Conservation (phyloP, 805 yeast species). For the Lipomyces yamadae region DNA sequence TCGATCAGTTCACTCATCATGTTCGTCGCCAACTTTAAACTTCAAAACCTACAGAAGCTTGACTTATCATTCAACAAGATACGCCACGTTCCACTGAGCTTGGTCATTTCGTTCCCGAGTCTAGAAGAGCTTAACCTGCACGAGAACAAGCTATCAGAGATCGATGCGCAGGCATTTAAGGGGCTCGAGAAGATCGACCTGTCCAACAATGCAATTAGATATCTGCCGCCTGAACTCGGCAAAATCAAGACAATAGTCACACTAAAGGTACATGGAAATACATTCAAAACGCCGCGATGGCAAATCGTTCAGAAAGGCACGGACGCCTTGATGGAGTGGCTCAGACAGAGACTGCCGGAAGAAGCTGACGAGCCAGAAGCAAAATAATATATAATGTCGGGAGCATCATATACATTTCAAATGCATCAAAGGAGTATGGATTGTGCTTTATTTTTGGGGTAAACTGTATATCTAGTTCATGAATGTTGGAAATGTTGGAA, state of each 20-base stretch:
- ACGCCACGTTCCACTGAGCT: conserved; percentile 22
- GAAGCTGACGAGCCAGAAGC: conserved; percentile 9
- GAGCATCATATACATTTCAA: neutral
- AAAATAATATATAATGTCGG: neutral
- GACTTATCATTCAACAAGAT: conserved; percentile 34
- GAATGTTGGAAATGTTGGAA: neutral
- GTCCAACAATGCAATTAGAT: conserved; percentile 34
- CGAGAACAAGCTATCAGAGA: conserved; percentile 31
- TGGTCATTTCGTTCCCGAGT: conserved; percentile 27
- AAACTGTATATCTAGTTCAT: neutral
- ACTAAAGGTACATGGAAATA: conserved; percentile 33
- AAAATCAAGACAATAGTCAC: conserved; percentile 31
- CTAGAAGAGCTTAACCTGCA: conserved; percentile 35
- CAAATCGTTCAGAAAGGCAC: conserved; percentile 36
- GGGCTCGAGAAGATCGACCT: conserved; percentile 32
- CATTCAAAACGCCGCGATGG: conserved; percentile 33
- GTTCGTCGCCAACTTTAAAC: conserved; percentile 24
- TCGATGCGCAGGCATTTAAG: conserved; percentile 23
- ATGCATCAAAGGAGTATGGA: neutral
- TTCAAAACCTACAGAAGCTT: conserved; percentile 22
- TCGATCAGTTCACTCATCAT: conserved; percentile 15
- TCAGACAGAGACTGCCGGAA: conserved; percentile 28
- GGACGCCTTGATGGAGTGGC: conserved; percentile 36
- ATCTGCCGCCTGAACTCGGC: conserved; percentile 32
- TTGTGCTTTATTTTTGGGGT: neutral